Evolutionary conservation across 306 rosid genomes (phyloP).

Genomic region (Quercus gilva): DNA sequence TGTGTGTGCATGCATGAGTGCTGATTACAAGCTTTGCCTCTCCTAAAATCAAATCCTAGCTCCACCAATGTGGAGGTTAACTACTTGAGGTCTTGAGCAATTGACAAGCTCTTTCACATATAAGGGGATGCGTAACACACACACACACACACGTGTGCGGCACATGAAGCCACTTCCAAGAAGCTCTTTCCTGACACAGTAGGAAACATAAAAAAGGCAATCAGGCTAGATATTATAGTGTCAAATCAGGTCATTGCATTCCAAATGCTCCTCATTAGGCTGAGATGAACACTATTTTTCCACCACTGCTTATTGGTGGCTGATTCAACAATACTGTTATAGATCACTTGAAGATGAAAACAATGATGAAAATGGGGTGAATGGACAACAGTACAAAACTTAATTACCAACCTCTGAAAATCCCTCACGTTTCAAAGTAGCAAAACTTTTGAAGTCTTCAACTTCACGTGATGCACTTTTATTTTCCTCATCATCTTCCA

Average conservation of each 20-base stretch:
- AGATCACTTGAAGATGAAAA: not conserved
- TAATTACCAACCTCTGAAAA: slow-evolving; percentile 67
- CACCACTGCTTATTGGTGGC: not conserved
- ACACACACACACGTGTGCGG: not conserved
- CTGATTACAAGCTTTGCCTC: too few relatives aligned
- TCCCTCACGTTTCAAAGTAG: slow-evolving; percentile 53
- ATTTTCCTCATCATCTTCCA: slow-evolving; percentile 59
- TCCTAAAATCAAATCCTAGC: not conserved
- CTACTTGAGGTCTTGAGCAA: not conserved
- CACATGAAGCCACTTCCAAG: not conserved
- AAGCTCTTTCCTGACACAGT: not conserved
- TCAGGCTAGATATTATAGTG: not conserved
- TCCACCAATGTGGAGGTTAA: not conserved
- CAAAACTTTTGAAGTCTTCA: slow-evolving; percentile 47
- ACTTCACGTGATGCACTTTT: slow-evolving; percentile 26
- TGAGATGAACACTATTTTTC: not conserved
- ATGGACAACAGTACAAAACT: slow-evolving; percentile 7
- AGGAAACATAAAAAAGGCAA: not conserved
- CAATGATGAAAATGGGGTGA: slow-evolving; percentile 7
- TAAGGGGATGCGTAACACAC: not conserved
- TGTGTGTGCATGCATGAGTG: too few relatives aligned
- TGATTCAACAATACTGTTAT: not conserved
- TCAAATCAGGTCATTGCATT: not conserved
- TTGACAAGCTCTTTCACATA: not conserved
- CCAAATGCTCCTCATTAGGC: not conserved